Conservation (phyloP, 305 asterid species). For the Fraxinus nigra region DNA sequence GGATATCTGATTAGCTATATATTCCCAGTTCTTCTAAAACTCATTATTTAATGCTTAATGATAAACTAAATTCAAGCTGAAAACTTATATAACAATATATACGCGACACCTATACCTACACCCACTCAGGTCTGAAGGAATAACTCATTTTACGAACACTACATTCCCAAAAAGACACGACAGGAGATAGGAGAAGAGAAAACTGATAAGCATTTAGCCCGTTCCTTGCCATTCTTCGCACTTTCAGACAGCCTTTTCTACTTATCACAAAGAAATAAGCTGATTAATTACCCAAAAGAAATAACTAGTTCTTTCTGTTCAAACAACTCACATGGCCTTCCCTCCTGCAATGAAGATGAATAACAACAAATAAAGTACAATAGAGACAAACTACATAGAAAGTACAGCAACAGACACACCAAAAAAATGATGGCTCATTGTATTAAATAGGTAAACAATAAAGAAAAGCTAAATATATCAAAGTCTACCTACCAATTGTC, state of each 20-base stretch:
- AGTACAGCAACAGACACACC: neutral
- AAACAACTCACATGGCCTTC: constrained; percentile 63
- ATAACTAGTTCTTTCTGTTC: constrained; percentile 20
- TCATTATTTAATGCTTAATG: constrained; percentile 32
- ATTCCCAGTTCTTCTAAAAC: constrained; percentile 26
- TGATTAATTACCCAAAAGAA: constrained; percentile 19
- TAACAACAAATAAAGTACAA: neutral
- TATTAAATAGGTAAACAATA: neutral
- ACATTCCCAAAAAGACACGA: constrained; percentile 90
- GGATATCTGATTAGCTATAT: constrained; percentile 37
- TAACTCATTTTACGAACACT: constrained; percentile 89
- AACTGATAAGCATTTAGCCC: constrained; percentile 49
- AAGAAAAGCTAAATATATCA: neutral
- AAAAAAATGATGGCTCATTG: neutral
- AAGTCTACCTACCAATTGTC: neutral
- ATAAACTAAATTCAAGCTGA: constrained; percentile 26
- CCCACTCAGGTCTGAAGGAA: constrained; percentile 92
- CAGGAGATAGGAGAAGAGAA: constrained; percentile 74
- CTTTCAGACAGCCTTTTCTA: constrained; percentile 30
- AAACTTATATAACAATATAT: constrained; percentile 22
- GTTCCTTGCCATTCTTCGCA: constrained; percentile 45
- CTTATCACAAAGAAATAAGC: constrained; percentile 33
- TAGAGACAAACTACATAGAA: neutral
- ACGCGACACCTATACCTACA: constrained; percentile 47
- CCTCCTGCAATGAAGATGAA: constrained; percentile 53